phyloP scores from a whole-genome alignment of 306 rosid species.

The Dalbergia cultrata region DNA sequence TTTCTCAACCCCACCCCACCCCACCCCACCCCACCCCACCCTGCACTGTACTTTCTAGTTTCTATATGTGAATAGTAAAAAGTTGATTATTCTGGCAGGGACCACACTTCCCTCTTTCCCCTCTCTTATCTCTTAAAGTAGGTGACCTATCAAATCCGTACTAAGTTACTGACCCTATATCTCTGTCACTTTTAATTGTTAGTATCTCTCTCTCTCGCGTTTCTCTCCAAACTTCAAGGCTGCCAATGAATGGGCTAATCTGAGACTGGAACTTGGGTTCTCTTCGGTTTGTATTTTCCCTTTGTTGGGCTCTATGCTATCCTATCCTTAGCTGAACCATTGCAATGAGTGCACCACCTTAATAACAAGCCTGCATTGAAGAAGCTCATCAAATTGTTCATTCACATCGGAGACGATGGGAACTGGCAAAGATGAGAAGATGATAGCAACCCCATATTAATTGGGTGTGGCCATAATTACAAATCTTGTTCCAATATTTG shows the following conservation, averaged over 20 bases:
- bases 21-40: background rate
- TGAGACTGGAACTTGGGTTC: slow-evolving; percentile 30
- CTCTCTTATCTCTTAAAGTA: background rate
- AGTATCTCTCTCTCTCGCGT: background rate
- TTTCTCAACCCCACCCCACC: background rate
- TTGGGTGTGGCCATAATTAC: slow-evolving; percentile 1
- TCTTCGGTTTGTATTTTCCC: slow-evolving; percentile 12
- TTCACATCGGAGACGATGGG: slow-evolving; percentile 25
- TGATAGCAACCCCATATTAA: too few relatives aligned
- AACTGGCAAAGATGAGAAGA: background rate
- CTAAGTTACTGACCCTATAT: slow-evolving; percentile 41
- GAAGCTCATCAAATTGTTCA: slow-evolving; percentile 17
- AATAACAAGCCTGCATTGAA: background rate
- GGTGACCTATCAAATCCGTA: slow-evolving; percentile 48
- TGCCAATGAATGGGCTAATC: slow-evolving; percentile 55
- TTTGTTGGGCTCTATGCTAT: slow-evolving; percentile 52
- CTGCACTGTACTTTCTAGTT: slow-evolving; percentile 32
- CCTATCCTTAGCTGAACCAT: slow-evolving; percentile 3
- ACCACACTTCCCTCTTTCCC: slow-evolving; percentile 6
- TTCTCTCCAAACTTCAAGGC: slow-evolving; percentile 46
- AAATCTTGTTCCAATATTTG: background rate
- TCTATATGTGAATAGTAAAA: slow-evolving; percentile 58
- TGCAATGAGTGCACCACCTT: slow-evolving; percentile 22
- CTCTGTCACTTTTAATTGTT: slow-evolving; percentile 1
- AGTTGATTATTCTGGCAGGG: slow-evolving; percentile 58